A percentile compares a stretch with the other conserved stretches of the same genome.
phyloP scores from a whole-genome alignment of 148 eudicot species.

The Vaccinium vitisidaea region DNA sequence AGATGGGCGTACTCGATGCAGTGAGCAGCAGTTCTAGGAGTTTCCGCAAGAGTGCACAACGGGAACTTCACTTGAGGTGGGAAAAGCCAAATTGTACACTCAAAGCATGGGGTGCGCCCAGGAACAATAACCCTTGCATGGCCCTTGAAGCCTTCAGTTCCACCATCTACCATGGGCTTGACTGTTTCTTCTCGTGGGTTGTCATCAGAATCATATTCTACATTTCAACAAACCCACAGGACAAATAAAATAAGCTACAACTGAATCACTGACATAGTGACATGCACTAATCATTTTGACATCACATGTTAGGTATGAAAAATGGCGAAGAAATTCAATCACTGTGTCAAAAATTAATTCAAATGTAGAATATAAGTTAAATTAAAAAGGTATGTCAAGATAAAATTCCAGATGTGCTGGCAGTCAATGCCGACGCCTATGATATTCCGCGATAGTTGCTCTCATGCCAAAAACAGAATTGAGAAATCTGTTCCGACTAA shows the following conservation, averaged over 20 bases:
- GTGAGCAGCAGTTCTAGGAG: conserved; percentile 98
- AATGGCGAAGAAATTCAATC: neutral
- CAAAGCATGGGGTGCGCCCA: conserved; percentile 92
- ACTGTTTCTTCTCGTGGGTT: conserved; percentile 69
- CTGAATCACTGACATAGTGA: neutral
- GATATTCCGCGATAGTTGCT: neutral
- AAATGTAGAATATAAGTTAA: neutral
- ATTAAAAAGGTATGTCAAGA: neutral
- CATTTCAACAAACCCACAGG: conserved; percentile 23
- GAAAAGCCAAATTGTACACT: conserved; percentile 98
- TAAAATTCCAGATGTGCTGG: neutral
- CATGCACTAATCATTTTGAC: neutral
- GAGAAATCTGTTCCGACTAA: neutral
- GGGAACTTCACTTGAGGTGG: conserved; percentile 99
- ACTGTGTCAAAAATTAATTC: neutral
- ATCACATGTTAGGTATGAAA: neutral
- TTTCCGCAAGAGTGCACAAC: conserved; percentile 96
- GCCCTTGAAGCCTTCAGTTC: conserved; percentile 99
- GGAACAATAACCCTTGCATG: conserved; percentile 92
- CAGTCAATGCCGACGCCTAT: neutral
- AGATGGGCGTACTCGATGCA: conserved; percentile 98
- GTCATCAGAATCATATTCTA: conserved; percentile 81
- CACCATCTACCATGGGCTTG: conserved; percentile 99
- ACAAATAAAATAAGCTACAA: neutral
- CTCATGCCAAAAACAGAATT: neutral